Evolutionary conservation across 2,329 filamentous ascomycete genomes (phyloP).

Genomic region (Plectosphaerella plurivora): DNA sequence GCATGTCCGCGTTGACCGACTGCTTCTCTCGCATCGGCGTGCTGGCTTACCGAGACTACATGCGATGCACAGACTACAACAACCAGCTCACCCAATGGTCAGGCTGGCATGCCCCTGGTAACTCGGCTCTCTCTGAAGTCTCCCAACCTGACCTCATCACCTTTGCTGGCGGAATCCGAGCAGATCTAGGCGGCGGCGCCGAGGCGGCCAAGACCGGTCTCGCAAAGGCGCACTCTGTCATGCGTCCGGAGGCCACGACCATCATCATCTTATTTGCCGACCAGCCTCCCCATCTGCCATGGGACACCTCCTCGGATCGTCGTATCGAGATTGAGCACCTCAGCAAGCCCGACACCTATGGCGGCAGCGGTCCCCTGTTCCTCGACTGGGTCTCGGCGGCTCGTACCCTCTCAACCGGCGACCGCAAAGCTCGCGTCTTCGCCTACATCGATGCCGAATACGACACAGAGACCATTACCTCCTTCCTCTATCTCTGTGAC

Average conservation of each 20-base stretch:
- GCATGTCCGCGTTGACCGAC: constrained; percentile 40
- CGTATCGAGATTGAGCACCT: constrained; percentile 3
- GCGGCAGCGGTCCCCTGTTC: constrained; percentile 29
- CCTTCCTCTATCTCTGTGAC: constrained; percentile 36
- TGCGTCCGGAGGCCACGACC: constrained; percentile 42
- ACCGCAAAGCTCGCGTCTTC: constrained; percentile 39
- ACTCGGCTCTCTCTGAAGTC: constrained; percentile 7
- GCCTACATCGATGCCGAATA: constrained; percentile 25
- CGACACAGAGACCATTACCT: constrained; percentile 15
- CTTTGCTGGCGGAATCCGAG: constrained; percentile 26
- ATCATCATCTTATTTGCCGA: constrained; percentile 45
- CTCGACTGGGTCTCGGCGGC: constrained; percentile 38
- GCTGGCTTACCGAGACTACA: constrained; percentile 46
- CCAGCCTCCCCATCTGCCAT: constrained; percentile 38
- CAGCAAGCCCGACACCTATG: neutral
- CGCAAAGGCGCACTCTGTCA: constrained; percentile 38
- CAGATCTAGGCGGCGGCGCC: constrained; percentile 31
- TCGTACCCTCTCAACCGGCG: constrained; percentile 24
- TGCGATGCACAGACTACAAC: constrained; percentile 12
- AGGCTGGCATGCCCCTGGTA: constrained; percentile 33
- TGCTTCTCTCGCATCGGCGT: constrained; percentile 46
- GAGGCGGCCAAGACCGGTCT: constrained; percentile 46
- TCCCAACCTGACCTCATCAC: constrained; percentile 27
- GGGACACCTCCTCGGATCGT: constrained; percentile 1
- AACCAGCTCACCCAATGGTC: constrained; percentile 38